Conservation (phyloP, 768 basidiomycete genomes). For the Sporobolomyces pararoseus region DNA sequence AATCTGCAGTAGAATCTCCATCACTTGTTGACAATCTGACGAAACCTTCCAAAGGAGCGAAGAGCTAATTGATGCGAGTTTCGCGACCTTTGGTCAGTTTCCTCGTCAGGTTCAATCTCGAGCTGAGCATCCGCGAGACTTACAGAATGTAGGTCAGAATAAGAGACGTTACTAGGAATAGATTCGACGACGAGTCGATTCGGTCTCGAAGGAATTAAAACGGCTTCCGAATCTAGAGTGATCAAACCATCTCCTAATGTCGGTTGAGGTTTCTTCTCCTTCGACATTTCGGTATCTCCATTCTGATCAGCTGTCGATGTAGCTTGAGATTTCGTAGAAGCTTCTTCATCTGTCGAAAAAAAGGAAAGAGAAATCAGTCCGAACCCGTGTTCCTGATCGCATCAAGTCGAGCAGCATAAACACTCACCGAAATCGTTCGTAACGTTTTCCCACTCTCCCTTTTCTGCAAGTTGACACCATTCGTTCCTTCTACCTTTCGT, state of each 20-base stretch:
- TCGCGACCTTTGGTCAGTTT: too few relatives aligned
- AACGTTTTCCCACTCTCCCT: conserved; percentile 37
- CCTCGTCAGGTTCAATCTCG: too few relatives aligned
- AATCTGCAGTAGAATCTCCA: background rate
- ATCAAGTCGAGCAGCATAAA: too few relatives aligned
- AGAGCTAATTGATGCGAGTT: background rate
- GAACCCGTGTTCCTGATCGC: too few relatives aligned
- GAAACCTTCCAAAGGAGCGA: conserved; percentile 23
- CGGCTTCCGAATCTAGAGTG: conserved; percentile 15
- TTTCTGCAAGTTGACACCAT: conserved; percentile 29
- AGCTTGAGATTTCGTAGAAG: background rate
- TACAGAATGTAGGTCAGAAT: conserved; percentile 38
- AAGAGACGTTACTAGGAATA: conserved; percentile 30
- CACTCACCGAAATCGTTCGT: conserved; percentile 34
- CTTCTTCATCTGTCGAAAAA: conserved; percentile 26
- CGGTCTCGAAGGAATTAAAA: conserved; percentile 28
- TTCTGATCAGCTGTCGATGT: background rate
- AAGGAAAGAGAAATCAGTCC: too few relatives aligned
- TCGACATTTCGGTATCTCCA: background rate
- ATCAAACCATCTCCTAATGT: background rate
- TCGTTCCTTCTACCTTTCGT: conserved; percentile 22
- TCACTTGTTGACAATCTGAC: conserved; percentile 14
- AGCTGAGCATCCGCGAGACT: conserved; percentile 12
- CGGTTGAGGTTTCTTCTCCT: background rate
- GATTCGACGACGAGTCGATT: conserved; percentile 34